These are phyloP conservation scores for Rhodotorula graminis DNA, from an alignment of 768 basidiomycete genomes.

Conservation along the genomic window DNA sequence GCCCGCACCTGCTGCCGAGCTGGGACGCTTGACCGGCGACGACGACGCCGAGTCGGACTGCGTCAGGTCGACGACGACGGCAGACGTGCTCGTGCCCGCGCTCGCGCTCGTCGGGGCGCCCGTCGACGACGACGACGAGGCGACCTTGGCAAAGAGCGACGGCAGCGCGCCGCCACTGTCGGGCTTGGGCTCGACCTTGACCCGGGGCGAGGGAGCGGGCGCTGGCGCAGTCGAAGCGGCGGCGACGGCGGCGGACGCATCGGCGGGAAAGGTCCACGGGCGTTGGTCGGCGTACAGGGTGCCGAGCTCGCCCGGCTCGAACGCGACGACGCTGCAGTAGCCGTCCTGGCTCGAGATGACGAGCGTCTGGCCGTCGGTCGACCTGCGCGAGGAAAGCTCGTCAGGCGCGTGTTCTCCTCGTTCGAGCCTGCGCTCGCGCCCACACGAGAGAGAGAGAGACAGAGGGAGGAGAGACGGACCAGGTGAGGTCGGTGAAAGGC, in stretches of 20 bases:
- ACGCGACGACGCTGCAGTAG: slow-evolving; percentile 89
- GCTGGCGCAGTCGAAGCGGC: neutral
- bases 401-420: no score
- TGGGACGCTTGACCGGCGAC: neutral
- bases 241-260: neutral
- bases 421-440: no score
- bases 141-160: slow-evolving; percentile 5
- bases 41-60: neutral
- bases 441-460: neutral
- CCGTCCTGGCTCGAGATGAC: slow-evolving; percentile 90
- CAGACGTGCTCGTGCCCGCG: neutral
- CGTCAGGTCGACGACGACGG: neutral
- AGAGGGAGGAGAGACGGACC: slow-evolving; percentile 56
- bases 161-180: neutral
- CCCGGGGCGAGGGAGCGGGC: neutral
- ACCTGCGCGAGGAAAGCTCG: slow-evolving; percentile 56
- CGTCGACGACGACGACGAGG: neutral
- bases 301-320: slow-evolving; percentile 75
- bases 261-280: neutral
- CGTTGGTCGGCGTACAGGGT: slow-evolving; percentile 55
- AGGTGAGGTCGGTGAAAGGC: slow-evolving; percentile 92
- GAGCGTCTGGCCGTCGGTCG: slow-evolving; percentile 87
- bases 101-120: neutral
- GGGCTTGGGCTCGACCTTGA: no score
- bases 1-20: no score